Conservation (phyloP, 2,329 filamentous ascomycete species). For the Pleomassaria siparia region DNA sequence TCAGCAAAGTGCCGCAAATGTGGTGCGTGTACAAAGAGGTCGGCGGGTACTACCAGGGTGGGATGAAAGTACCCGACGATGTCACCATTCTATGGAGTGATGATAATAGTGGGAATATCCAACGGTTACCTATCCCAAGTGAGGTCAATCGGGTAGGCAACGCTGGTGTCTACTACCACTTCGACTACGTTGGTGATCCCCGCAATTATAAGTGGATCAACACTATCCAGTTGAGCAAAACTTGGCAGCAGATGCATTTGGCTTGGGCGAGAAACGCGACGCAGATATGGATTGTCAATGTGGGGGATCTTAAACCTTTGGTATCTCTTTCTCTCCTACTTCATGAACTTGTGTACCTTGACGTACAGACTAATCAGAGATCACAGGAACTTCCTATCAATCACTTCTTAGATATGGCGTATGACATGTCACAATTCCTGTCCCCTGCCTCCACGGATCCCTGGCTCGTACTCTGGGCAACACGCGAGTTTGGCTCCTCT, state of each 20-base stretch:
- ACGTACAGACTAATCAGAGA: not conserved
- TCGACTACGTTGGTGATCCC: constrained; percentile 62
- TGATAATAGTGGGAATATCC: constrained; percentile 67
- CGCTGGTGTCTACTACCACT: constrained; percentile 65
- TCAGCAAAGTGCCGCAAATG: constrained; percentile 61
- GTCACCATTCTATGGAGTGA: constrained; percentile 68
- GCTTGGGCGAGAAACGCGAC: constrained; percentile 59
- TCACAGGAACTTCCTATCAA: constrained; percentile 59
- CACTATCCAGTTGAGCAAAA: constrained; percentile 63
- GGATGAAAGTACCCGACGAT: constrained; percentile 62
- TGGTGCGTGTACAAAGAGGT: constrained; percentile 75
- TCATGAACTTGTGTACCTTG: not conserved
- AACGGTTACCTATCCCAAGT: constrained; percentile 58
- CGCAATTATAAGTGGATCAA: constrained; percentile 61
- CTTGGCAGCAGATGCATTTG: constrained; percentile 64
- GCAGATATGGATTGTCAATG: constrained; percentile 65
- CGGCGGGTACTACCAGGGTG: constrained; percentile 64
- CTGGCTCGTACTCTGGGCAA: constrained; percentile 60
- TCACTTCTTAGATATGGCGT: constrained; percentile 67
- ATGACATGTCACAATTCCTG: constrained; percentile 57
- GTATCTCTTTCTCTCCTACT: constrained; percentile 24
- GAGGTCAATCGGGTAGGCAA: constrained; percentile 60
- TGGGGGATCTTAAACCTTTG: constrained; percentile 64
- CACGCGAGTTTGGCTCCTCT: constrained; percentile 56
- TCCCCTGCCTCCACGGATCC: constrained; percentile 37